A percentile compares a stretch with the other conserved stretches of the same genome.
phyloP scores from a whole-genome alignment of 257 asterid genomes.

The Datura wrightii region DNA sequence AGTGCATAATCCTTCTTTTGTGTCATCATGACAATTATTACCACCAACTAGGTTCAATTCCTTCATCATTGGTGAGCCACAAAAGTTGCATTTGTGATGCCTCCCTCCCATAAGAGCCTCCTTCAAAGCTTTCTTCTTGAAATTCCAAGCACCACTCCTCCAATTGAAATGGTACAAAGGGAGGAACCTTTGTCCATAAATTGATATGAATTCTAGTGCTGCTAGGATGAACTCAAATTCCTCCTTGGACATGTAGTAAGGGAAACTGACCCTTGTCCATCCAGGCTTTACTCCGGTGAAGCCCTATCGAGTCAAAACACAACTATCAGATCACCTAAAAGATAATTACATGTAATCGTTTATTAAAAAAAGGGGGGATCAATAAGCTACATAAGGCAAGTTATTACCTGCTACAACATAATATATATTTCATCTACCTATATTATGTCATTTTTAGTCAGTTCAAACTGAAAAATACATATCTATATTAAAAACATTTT shows the following conservation, averaged over 20 bases:
- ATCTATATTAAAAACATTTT: too few species aligned
- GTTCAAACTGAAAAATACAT: too few species aligned
- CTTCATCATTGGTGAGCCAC: conserved; percentile 32
- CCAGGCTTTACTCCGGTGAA: background rate
- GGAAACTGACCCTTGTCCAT: conserved; percentile 32
- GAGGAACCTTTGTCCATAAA: conserved; percentile 56
- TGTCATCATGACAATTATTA: background rate
- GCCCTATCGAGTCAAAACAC: background rate
- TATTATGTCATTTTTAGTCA: too few species aligned
- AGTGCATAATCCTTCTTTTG: conserved; percentile 16
- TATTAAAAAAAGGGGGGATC: too few species aligned
- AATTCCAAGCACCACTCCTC: conserved; percentile 58
- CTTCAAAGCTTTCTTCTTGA: conserved; percentile 35
- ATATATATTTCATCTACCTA: too few species aligned
- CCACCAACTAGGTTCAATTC: conserved; percentile 26
- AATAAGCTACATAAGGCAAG: too few species aligned
- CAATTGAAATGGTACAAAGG: conserved; percentile 50
- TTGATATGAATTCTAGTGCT: conserved; percentile 53
- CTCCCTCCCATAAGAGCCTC: background rate
- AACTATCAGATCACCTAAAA: background rate
- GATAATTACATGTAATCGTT: background rate
- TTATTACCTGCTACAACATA: too few species aligned
- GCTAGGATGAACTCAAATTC: conserved; percentile 56
- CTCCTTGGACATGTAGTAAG: conserved; percentile 37
- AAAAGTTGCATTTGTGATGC: background rate